phyloP scores from a whole-genome alignment of 805 yeast species.

The Lachancea sp. region DNA sequence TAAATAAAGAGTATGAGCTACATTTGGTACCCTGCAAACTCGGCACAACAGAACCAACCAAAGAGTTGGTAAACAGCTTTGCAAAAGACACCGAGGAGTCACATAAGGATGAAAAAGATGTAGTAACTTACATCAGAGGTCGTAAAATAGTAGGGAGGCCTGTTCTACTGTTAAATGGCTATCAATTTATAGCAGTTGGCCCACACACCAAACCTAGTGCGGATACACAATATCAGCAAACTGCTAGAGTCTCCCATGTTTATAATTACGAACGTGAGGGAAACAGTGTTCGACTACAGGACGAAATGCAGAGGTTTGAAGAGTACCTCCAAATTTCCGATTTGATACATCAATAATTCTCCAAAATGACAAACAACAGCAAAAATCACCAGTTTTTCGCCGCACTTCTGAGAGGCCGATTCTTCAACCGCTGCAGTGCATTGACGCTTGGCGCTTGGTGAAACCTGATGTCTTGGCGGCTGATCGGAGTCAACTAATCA shows the following conservation, averaged over 20 bases:
- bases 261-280: slow-evolving; percentile 38
- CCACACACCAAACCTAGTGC: slow-evolving; percentile 18
- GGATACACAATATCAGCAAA: slow-evolving; percentile 1
- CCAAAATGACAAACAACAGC: neutral
- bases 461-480: too few relatives aligned
- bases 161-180: slow-evolving; percentile 8
- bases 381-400: neutral
- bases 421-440: too few relatives aligned
- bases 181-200: slow-evolving; percentile 17
- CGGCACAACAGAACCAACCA: slow-evolving; percentile 16
- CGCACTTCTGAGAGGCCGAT: too few relatives aligned
- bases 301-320: slow-evolving; percentile 28
- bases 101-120: slow-evolving; percentile 2
- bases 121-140: slow-evolving; percentile 32
- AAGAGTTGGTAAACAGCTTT: slow-evolving; percentile 17
- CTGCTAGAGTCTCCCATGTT: slow-evolving; percentile 11
- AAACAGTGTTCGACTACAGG: slow-evolving; percentile 20
- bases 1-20: slow-evolving; percentile 9
- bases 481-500: too few relatives aligned
- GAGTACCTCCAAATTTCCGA: slow-evolving; percentile 21
- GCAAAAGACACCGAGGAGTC: slow-evolving; percentile 11
- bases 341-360: slow-evolving; percentile 14
- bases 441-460: too few relatives aligned
- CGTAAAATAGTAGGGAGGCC: slow-evolving; percentile 31
- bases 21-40: slow-evolving; percentile 24